phyloP scores from a whole-genome alignment of 2,329 filamentous ascomycete species.

The Talaromyces sp. region DNA sequence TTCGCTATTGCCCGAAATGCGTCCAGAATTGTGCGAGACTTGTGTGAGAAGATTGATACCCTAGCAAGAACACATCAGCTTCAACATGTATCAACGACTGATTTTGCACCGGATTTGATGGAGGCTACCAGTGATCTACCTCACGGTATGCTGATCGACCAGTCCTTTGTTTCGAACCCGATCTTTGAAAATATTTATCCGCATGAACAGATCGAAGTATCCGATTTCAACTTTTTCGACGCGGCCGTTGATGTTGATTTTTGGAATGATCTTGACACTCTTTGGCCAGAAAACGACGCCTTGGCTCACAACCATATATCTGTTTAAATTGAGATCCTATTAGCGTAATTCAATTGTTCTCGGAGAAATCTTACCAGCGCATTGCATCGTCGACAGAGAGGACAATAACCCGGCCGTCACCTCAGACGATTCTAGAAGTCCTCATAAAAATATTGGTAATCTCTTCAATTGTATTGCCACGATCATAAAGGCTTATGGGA shows the following conservation, averaged over 20 bases:
- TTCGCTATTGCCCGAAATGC: conserved; percentile 39
- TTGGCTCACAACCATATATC: background rate
- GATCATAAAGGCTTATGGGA: background rate
- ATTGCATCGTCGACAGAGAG: background rate
- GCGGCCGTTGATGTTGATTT: conserved; percentile 22
- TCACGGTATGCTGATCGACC: background rate
- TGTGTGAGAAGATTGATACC: conserved; percentile 20
- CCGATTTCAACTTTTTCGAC: conserved; percentile 17
- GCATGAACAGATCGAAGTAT: background rate
- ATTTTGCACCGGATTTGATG: background rate
- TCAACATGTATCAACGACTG: background rate
- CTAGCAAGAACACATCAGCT: background rate
- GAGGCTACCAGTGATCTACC: background rate
- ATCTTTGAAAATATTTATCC: background rate
- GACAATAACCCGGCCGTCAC: background rate
- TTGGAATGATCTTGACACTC: conserved; percentile 17
- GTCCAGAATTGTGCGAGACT: conserved; percentile 22
- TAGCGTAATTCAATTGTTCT: background rate
- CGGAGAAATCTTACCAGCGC: background rate
- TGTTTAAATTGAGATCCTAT: background rate
- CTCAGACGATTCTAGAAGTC: background rate
- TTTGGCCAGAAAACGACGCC: conserved; percentile 19
- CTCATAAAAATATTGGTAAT: background rate
- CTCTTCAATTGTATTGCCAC: background rate
- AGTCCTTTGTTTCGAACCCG: background rate